A percentile compares a stretch with the other conserved stretches of the same genome.
These are phyloP conservation scores for Pyricularia pennisetigena DNA, from an alignment of 2,329 filamentous ascomycete species.

Conservation along the genomic window DNA sequence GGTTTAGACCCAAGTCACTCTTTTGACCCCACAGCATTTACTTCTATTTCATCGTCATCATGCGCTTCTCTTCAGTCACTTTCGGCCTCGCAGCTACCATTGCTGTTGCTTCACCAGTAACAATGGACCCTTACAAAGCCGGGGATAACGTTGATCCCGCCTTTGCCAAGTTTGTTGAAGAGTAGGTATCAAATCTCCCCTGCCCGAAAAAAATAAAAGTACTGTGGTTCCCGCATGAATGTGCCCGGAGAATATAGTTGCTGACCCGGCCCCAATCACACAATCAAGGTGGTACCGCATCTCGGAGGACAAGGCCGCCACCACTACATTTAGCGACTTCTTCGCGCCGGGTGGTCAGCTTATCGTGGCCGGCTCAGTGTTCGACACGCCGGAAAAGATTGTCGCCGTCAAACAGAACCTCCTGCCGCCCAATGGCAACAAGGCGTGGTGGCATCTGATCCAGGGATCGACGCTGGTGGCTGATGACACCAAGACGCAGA, in stretches of 20 bases:
- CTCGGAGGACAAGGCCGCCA: constrained; percentile 8
- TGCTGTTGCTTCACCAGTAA: constrained; percentile 5
- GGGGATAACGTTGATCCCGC: constrained; percentile 6
- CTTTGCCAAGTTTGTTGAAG: constrained; percentile 7
- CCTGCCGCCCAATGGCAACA: constrained; percentile 8
- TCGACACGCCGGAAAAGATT: constrained; percentile 2
- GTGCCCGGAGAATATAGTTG: not conserved
- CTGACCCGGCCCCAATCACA: no score
- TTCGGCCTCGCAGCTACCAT: not conserved
- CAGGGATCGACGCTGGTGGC: constrained; percentile 7
- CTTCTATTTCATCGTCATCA: not conserved
- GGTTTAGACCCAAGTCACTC: not conserved
- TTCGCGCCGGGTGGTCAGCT: constrained; percentile 7
- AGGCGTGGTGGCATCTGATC: constrained; percentile 10
- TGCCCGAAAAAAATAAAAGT: not conserved
- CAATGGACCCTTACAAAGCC: constrained; percentile 8
- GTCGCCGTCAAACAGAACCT: constrained; percentile 8
- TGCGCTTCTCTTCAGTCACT: not conserved
- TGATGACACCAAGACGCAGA: constrained; percentile 7
- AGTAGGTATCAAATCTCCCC: not conserved
- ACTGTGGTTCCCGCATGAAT: no score
- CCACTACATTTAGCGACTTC: constrained; percentile 7
- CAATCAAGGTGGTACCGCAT: constrained; percentile 5
- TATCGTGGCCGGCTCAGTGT: constrained; percentile 5
- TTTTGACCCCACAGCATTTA: not conserved